These are phyloP conservation scores for Astragalus membranaceus DNA, from an alignment of 306 rosid species.

Conservation along the genomic window DNA sequence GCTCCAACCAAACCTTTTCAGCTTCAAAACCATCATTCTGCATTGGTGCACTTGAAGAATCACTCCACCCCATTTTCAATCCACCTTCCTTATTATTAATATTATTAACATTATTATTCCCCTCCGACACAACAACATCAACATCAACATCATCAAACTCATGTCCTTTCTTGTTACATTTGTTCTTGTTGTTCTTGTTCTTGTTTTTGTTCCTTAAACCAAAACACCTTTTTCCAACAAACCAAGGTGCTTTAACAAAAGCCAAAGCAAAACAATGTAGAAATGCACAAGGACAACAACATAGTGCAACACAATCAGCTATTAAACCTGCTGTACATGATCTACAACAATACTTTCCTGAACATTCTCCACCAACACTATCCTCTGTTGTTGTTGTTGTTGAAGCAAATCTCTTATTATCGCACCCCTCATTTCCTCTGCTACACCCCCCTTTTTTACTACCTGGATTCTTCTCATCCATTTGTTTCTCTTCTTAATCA, in stretches of 20 bases:
- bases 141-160: not conserved
- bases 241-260: conserved; percentile 57
- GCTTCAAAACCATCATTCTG: conserved; percentile 41
- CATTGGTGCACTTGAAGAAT: conserved; percentile 3
- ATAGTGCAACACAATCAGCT: conserved; percentile 68
- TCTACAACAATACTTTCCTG: conserved; percentile 47
- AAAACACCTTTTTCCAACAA: conserved; percentile 48
- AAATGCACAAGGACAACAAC: conserved; percentile 77
- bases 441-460: not conserved
- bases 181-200: conserved; percentile 9
- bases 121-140: conserved; percentile 30
- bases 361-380: conserved; percentile 39
- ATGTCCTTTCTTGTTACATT: not conserved
- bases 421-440: not conserved
- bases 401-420: not conserved
- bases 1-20: conserved; percentile 69
- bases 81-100: not conserved
- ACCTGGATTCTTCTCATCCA: conserved; percentile 19
- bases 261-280: conserved; percentile 51
- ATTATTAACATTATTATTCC: not conserved
- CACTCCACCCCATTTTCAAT: not conserved
- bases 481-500: not conserved
- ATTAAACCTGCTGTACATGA: conserved; percentile 55
- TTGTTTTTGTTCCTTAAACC: conserved; percentile 27
- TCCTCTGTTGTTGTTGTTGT: not conserved